Evolutionary conservation across 805 yeast species (phyloP), one percentile per base, ranked within the genome.

Genomic region (Candida rishiriensis): DNA sequence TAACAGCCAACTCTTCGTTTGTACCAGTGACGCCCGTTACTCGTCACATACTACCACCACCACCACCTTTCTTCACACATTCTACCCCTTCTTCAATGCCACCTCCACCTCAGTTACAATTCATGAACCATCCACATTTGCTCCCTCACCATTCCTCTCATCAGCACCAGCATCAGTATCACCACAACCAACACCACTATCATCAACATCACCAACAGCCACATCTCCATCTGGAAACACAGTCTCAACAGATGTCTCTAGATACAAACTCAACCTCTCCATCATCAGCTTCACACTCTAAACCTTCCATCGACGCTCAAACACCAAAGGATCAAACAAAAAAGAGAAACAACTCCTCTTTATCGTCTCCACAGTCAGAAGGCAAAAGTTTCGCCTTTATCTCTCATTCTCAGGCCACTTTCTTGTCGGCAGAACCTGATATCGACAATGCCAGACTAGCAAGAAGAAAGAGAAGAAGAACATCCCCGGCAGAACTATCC

Each of bases 371-470:
- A 15, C 46, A 53, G 10, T 51, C 55, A 11, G 59, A 54, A 34
- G 54, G 53, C 32, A 72, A 71, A 51, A 61, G 74, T 15, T 86
- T 82, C 66, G 97, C 97, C 14, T 91, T 91, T 66, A 91, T 91
- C 52, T 82, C 95, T 17, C 98, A 91, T 65, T 88, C 96, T 8
- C 95, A 89, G 28, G 81, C 88, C 15, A 87, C 97, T 1, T 91
- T 82, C 60, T 89, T 95, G 13, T 72, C 79, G 3, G 84, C 83
- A 49, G 95, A 86, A 59, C 95, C 96, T 2, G 68, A 73, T 44
- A 88, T 88, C 44, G 97, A 89, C 65, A 88, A 90, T 60, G 88
- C 88, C n/a, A 89, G 89, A 39, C 71, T 90, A 46, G 97, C 96
- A 1, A 82, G 98, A 55, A 81, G 97, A 44, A 91, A 91, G 63